A percentile compares a stretch with the other conserved stretches of the same genome.
phyloP scores from a whole-genome alignment of 2,329 filamentous ascomycete species.

The Trichoderma cornu-damae region DNA sequence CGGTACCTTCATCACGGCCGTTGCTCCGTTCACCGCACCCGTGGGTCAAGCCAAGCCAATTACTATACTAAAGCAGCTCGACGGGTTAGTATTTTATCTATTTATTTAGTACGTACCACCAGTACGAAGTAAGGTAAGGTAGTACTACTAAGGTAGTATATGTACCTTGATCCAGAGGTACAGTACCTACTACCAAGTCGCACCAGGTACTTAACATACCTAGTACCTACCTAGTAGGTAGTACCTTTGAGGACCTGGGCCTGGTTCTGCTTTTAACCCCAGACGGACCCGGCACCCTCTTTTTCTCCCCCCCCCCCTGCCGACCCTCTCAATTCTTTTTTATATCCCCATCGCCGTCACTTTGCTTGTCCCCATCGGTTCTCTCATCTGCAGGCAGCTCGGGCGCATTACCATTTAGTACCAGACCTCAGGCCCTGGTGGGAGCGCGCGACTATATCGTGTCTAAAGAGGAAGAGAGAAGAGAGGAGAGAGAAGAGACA shows the following conservation, averaged over 20 bases:
- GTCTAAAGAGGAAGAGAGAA: neutral
- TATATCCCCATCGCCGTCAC: conserved; percentile 15
- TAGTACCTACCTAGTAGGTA: neutral
- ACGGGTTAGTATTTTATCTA: neutral
- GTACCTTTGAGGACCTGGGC: no score
- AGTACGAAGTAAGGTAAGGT: no score
- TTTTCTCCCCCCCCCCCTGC: conserved; percentile 1
- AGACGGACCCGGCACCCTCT: conserved; percentile 11
- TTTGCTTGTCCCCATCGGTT: conserved; percentile 12
- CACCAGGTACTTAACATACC: neutral
- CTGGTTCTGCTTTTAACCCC: conserved; percentile 15
- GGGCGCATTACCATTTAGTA: no score
- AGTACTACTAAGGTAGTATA: no score
- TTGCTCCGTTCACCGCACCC: conserved; percentile 2
- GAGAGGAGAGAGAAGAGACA: no score
- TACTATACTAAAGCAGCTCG: conserved; percentile 1
- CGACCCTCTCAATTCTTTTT: conserved; percentile 8
- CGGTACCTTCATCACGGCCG: neutral
- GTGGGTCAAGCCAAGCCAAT: conserved; percentile 7
- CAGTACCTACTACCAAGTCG: no score
- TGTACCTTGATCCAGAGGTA: neutral
- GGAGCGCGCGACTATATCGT: conserved; percentile 4
- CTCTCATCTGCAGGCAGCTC: conserved; percentile 1
- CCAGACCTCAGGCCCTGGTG: neutral
- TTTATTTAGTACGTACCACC: no score